phyloP scores from a whole-genome alignment of 2,329 filamentous ascomycete genomes.

The Fusarium gaditjirri region DNA sequence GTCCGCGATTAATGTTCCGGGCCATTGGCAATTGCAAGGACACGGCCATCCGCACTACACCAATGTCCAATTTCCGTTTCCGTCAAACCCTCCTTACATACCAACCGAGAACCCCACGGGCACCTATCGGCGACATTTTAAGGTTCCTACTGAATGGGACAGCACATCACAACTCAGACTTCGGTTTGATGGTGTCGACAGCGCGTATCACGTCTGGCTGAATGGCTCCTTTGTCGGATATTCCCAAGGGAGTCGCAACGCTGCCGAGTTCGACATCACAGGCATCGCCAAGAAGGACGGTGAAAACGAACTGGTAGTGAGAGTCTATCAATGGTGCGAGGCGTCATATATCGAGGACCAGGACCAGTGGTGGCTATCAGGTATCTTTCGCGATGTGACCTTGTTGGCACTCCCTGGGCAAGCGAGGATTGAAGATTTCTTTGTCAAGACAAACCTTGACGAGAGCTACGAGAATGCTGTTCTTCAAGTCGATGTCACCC shows the following conservation, averaged over 20 bases:
- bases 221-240: slow-evolving; percentile 8
- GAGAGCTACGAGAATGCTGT: background rate
- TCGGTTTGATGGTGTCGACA: slow-evolving; percentile 12
- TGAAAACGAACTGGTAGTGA: background rate
- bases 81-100: slow-evolving; percentile 9
- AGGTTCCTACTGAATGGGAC: background rate
- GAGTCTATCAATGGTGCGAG: slow-evolving; percentile 19
- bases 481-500: background rate
- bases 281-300: background rate
- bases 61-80: slow-evolving; percentile 15
- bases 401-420: background rate
- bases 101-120: slow-evolving; percentile 11
- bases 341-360: slow-evolving; percentile 13
- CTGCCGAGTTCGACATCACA: slow-evolving; percentile 2
- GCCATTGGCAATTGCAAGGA: slow-evolving; percentile 17
- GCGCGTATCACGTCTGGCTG: slow-evolving; percentile 14
- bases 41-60: slow-evolving; percentile 14
- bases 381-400: slow-evolving; percentile 18
- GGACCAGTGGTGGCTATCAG: slow-evolving; percentile 24
- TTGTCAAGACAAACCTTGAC: slow-evolving; percentile 6
- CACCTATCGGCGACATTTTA: background rate
- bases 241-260: slow-evolving; percentile 13
- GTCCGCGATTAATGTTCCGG: background rate
- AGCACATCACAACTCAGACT: background rate
- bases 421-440: background rate